A percentile compares a stretch with the other conserved stretches of the same genome.
Conservation (phyloP, 2,329 filamentous ascomycete genomes). For the Ophiostoma triangulosporum region DNA sequence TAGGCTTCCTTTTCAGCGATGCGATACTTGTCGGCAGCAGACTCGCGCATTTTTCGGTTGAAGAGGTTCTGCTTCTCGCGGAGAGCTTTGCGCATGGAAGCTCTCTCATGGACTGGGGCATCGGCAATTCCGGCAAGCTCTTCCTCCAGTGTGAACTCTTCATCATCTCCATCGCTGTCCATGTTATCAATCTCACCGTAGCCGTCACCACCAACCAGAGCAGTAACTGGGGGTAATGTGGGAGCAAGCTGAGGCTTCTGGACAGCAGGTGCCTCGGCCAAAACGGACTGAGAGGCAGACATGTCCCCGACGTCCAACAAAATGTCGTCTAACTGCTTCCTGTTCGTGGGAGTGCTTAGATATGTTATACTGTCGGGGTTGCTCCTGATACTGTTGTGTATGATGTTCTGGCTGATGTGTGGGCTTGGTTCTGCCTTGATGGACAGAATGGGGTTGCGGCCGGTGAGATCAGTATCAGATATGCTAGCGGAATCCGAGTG, state of each 20-base stretch:
- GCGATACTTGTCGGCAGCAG: slow-evolving; percentile 6
- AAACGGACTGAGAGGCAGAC: neutral
- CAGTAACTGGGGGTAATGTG: neutral
- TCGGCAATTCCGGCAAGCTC: slow-evolving; percentile 12
- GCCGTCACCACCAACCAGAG: neutral
- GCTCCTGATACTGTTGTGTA: neutral
- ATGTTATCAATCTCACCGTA: no score
- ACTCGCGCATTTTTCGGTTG: neutral
- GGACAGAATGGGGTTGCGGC: neutral
- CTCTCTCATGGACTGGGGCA: slow-evolving; percentile 6
- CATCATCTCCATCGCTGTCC: neutral
- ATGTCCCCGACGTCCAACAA: neutral
- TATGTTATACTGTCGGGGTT: no score
- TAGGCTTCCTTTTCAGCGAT: slow-evolving; percentile 7
- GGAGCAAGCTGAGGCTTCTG: neutral
- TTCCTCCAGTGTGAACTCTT: slow-evolving; percentile 12
- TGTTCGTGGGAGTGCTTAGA: neutral
- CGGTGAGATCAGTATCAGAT: neutral
- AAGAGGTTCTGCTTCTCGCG: slow-evolving; percentile 1
- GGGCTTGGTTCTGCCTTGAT: neutral
- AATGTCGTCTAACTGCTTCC: neutral
- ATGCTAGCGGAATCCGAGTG: neutral
- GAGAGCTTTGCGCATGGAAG: slow-evolving; percentile 6
- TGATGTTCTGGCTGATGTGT: neutral
- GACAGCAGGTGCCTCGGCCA: neutral